phyloP scores from a whole-genome alignment of 2,329 filamentous ascomycete species.

The Talaromyces sp. region DNA sequence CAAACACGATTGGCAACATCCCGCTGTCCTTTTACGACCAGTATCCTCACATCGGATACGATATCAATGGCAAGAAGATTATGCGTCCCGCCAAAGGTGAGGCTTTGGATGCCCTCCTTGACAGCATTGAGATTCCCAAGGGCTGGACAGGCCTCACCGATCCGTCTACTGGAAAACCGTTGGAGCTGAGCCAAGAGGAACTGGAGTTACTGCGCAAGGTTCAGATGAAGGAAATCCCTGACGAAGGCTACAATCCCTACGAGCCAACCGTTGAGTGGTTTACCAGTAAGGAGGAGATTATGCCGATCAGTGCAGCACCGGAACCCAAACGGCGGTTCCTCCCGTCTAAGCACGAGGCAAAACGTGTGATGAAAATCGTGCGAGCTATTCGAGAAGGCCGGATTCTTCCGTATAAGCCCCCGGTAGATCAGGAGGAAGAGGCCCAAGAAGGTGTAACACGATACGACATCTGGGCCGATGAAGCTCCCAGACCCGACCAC shows the following conservation, averaged over 20 bases:
- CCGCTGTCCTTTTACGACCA: constrained; percentile 93
- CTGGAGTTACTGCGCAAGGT: constrained; percentile 82
- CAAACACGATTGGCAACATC: constrained; percentile 94
- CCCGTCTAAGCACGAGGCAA: constrained; percentile 94
- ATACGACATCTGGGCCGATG: constrained; percentile 94
- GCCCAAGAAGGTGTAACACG: constrained; percentile 63
- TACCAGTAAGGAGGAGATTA: constrained; percentile 81
- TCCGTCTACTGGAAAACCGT: constrained; percentile 84
- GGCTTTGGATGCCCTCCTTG: constrained; percentile 85
- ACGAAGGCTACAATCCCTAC: constrained; percentile 89
- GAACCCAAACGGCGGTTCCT: constrained; percentile 95
- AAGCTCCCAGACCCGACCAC: constrained; percentile 75
- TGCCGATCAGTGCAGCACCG: constrained; percentile 90
- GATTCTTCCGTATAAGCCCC: constrained; percentile 83
- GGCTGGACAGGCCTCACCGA: constrained; percentile 97
- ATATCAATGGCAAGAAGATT: constrained; percentile 98
- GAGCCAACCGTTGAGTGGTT: constrained; percentile 94
- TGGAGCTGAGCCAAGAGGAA: constrained; percentile 83
- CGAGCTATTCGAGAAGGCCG: constrained; percentile 91
- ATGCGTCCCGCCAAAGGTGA: constrained; percentile 92
- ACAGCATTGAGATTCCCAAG: constrained; percentile 94
- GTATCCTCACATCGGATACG: constrained; percentile 97
- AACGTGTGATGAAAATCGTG: constrained; percentile 94
- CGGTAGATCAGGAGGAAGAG: constrained; percentile 68
- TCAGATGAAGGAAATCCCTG: constrained; percentile 80